Percentiles rank a stretch among this genome's conserved stretches.
Conservation (phyloP, 176 grass and related monocot genomes). For the Oryza officinalis region DNA sequence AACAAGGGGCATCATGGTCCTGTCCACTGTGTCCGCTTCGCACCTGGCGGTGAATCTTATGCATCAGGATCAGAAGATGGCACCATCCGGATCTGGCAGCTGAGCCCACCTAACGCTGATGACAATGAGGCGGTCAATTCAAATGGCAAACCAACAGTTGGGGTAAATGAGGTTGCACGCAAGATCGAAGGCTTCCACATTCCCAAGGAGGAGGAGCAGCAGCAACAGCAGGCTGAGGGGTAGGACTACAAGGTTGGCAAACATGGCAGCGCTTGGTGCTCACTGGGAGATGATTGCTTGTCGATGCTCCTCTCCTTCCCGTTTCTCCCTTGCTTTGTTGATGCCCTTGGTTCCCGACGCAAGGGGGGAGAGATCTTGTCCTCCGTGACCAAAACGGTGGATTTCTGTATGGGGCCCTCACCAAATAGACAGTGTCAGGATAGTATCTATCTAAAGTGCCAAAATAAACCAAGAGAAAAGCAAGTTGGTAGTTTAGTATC, state of each 20-base stretch:
- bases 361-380: not conserved
- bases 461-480: constrained; percentile 43
- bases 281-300: constrained; percentile 17
- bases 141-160: constrained; percentile 61
- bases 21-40: constrained; percentile 90
- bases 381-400: not conserved
- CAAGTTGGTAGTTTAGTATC: constrained; percentile 10
- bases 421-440: constrained; percentile 11
- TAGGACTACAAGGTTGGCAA: constrained; percentile 32
- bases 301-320: constrained; percentile 4
- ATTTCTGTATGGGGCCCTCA: constrained; percentile 36
- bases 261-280: constrained; percentile 32
- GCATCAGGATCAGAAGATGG: constrained; percentile 97
- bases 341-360: not conserved
- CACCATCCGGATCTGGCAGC: constrained; percentile 92
- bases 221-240: constrained; percentile 45
- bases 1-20: constrained; percentile 98
- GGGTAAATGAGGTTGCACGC: constrained; percentile 59
- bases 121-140: constrained; percentile 44
- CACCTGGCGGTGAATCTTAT: constrained; percentile 87
- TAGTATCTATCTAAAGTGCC: constrained; percentile 25
- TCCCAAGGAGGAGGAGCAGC: constrained; percentile 48
- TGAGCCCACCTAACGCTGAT: constrained; percentile 54
- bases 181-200: constrained; percentile 87
- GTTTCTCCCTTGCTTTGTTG: not conserved